A percentile compares a stretch with the other conserved stretches of the same genome.
Evolutionary conservation across 139 green algal genomes (phyloP).

Genomic region (Nannochloris sp.): DNA sequence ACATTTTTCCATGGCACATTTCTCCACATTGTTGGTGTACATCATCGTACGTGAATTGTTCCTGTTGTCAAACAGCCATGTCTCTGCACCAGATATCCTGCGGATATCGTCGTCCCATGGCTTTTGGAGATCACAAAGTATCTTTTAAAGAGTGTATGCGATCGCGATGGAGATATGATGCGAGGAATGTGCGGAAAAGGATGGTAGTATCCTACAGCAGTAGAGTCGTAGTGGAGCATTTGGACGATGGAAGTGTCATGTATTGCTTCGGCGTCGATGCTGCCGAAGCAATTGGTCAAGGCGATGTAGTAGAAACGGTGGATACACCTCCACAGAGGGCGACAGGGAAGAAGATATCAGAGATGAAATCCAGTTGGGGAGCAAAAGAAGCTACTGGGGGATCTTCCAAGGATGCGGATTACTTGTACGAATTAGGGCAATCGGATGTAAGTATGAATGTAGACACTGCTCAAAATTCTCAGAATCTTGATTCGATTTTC

Average conservation of each 20-base stretch:
- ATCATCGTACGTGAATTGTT: too few relatives aligned
- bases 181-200: constrained; percentile 4
- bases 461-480: constrained; percentile 10
- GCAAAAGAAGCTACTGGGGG: constrained; percentile 33
- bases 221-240: neutral
- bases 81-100: too few relatives aligned
- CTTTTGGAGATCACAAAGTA: neutral
- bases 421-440: constrained; percentile 44
- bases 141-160: neutral
- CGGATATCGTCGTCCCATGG: too few relatives aligned
- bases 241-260: constrained; percentile 5
- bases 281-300: neutral
- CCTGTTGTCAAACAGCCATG: too few relatives aligned
- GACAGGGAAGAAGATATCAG: neutral
- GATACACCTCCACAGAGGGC: neutral
- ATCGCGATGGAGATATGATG: neutral
- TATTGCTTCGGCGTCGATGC: neutral
- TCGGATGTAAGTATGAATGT: constrained; percentile 34
- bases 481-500: constrained; percentile 60
- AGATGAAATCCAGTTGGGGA: constrained; percentile 38
- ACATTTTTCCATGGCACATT: too few relatives aligned
- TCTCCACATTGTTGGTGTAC: too few relatives aligned
- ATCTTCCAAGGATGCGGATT: constrained; percentile 31
- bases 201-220: constrained; percentile 3
- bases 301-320: too few relatives aligned